Evolutionary conservation across 2,329 filamentous ascomycete genomes (phyloP), one percentile per base, ranked within the genome.

Genomic region (Myriangium duriaei): DNA sequence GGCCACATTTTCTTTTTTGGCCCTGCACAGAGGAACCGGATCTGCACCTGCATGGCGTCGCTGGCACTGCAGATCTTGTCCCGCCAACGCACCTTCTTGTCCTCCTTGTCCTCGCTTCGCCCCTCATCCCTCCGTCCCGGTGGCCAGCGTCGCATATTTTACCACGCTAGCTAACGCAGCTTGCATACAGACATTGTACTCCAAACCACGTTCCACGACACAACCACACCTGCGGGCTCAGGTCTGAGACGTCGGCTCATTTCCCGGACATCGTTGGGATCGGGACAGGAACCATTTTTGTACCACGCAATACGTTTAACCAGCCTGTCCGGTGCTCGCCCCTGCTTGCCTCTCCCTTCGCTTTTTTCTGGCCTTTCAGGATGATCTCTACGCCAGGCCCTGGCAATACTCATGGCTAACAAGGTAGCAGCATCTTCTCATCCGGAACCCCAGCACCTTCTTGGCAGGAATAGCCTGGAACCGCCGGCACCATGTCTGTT

Each of bases 351-450:
- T n/a, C n/a, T n/a, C n/a, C n/a, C n/a, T n/a, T n/a, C n/a, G n/a
- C 39, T 3, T 40, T 36, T 11, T 17, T 45, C 14, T 14, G 36
- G 29, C 37, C 16, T 34, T 33, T 13, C 45, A 13, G 11, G 34
- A 30, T 37, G 19, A n/a, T 13, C 24, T 13, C 12, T 16, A 11
- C 35, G 16, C 28, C 29, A 17, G 31, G 16, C 32, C 13, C 21
- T 13, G 12, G 18, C 18, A 40, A 10, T 13, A 4, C 21, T 17
- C 14, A 26, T 14, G 17, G 6, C 6, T 28, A 32, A 18, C 31
- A 35, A 24, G n/a, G n/a, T n/a, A 19, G 28, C 11, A 18, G 12
- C 21, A 18, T 34, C 15, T 36, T 16, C 31, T 32, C 31, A 11
- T 16, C 37, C 28, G 13, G 5, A 18, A 17, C 18, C 11, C n/a